phyloP scores from a whole-genome alignment of 1,139 yeast genomes.

The Williopsis jadinii region DNA sequence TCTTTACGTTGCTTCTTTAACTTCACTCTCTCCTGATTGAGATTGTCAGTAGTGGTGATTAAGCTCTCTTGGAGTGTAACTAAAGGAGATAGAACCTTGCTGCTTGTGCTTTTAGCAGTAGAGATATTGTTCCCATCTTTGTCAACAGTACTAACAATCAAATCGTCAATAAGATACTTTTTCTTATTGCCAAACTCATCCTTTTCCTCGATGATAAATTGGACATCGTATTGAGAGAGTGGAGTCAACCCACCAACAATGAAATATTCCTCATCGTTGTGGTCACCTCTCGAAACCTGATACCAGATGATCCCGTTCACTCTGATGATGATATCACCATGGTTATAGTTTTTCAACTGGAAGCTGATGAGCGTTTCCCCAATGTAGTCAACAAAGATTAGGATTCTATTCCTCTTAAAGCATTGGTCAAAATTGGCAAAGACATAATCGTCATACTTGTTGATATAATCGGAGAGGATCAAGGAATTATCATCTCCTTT shows the following conservation, averaged over 20 bases:
- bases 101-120: conserved; percentile 5
- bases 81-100: conserved; percentile 38
- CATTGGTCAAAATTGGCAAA: conserved; percentile 26
- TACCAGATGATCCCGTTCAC: conserved; percentile 63
- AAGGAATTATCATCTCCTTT: conserved; percentile 22
- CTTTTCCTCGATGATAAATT: conserved; percentile 38
- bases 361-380: conserved; percentile 46
- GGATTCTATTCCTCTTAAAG: conserved; percentile 24
- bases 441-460: conserved; percentile 30
- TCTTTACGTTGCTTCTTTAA: conserved; percentile 58
- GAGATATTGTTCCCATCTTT: conserved; percentile 18
- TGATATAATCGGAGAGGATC: conserved; percentile 32
- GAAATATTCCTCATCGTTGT: conserved; percentile 36
- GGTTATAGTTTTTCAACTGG: conserved; percentile 33
- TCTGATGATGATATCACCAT: conserved; percentile 36
- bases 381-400: conserved; percentile 42
- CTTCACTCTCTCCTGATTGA: conserved; percentile 42
- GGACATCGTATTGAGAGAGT: conserved; percentile 60
- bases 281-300: conserved; percentile 37
- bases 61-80: conserved; percentile 59
- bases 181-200: conserved; percentile 23
- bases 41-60: conserved; percentile 49
- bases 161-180: conserved; percentile 34
- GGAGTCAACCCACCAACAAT: conserved; percentile 64
- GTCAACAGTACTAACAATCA: conserved; percentile 35